A percentile compares a stretch with the other conserved stretches of the same genome.
These are phyloP conservation scores for Picea engelmannii DNA, from an alignment of 83 land plant species.

Conservation along the genomic window DNA sequence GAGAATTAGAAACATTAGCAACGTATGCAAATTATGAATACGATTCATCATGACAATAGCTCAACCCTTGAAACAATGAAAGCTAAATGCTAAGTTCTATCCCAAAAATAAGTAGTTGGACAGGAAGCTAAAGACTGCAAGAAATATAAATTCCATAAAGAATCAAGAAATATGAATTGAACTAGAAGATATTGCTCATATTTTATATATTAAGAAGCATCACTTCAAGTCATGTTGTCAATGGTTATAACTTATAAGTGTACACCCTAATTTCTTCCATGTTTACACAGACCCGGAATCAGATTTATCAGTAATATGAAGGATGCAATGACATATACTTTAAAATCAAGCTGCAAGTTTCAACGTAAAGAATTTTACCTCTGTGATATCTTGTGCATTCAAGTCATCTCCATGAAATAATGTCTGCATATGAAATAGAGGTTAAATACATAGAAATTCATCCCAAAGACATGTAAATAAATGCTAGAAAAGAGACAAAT, in stretches of 20 bases:
- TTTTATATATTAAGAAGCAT: neutral
- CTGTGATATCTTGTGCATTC: slow-evolving; percentile 57
- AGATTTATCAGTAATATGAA: neutral
- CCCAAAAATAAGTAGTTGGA: neutral
- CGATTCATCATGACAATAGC: neutral
- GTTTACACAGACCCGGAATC: too few relatives aligned
- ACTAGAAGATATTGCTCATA: neutral
- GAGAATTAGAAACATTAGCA: neutral
- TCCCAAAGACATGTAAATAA: neutral
- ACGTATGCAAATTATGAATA: neutral
- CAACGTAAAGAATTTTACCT: slow-evolving; percentile 38
- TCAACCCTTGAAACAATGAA: neutral
- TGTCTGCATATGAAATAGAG: slow-evolving; percentile 41
- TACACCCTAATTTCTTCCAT: too few relatives aligned
- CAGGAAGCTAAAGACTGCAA: neutral
- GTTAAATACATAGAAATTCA: neutral
- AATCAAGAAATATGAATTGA: neutral
- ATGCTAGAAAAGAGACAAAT: neutral
- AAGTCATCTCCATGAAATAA: slow-evolving; percentile 72
- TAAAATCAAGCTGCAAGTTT: neutral
- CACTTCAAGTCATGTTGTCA: neutral
- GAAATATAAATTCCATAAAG: neutral
- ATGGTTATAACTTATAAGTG: too few relatives aligned
- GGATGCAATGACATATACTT: neutral
- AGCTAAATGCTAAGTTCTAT: neutral